Conservation (phyloP, 1,284 basidiomycete species). For the Puccinia triticina region DNA sequence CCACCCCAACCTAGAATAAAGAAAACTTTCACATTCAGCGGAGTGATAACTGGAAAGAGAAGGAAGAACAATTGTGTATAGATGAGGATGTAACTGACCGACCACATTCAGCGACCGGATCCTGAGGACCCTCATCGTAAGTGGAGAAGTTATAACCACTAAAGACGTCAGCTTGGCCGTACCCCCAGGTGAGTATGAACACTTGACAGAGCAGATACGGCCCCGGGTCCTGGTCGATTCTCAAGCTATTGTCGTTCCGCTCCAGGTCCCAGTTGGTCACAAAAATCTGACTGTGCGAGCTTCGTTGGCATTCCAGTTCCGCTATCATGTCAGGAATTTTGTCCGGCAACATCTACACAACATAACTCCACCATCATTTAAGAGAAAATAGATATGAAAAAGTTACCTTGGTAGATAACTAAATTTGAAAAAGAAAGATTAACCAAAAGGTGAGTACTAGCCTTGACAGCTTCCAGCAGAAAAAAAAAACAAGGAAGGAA, state of each 20-base stretch:
- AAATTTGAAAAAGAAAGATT: neutral
- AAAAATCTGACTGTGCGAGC: constrained; percentile 37
- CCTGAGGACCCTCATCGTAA: constrained; percentile 40
- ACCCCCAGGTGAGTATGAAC: constrained; percentile 42
- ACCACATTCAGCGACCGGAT: constrained; percentile 23
- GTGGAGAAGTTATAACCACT: constrained; percentile 46
- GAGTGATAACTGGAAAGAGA: neutral
- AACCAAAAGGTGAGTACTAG: neutral
- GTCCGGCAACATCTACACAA: neutral
- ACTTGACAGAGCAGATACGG: constrained; percentile 26
- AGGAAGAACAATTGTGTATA: too few species aligned
- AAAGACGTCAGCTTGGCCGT: constrained; percentile 44
- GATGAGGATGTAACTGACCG: constrained; percentile 17
- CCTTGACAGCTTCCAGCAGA: neutral
- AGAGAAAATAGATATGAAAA: neutral
- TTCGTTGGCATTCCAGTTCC: neutral
- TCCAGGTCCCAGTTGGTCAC: constrained; percentile 47
- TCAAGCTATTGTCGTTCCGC: constrained; percentile 3
- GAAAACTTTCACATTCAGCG: neutral
- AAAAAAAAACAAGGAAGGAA: neutral
- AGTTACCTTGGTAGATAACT: constrained; percentile 44
- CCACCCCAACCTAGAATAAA: constrained; percentile 42
- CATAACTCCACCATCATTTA: neutral
- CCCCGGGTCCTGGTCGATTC: neutral
- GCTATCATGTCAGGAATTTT: neutral